Evolutionary conservation across 345 rosid genomes (phyloP).

Genomic region (Excoecaria agallocha): DNA sequence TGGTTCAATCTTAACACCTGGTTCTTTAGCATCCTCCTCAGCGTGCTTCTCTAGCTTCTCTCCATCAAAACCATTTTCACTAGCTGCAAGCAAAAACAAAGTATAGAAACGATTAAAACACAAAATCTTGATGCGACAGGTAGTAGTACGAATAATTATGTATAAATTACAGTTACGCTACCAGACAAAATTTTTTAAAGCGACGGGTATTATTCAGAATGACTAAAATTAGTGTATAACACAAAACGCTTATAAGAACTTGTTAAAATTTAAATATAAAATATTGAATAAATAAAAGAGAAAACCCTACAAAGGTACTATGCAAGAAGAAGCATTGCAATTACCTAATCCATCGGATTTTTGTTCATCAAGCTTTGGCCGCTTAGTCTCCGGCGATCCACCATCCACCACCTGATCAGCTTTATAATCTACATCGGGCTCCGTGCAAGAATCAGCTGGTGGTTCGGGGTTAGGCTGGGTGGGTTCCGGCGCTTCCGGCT

Average conservation of each 20-base stretch:
- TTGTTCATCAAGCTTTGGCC: slow-evolving; percentile 47
- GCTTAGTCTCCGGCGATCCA: slow-evolving; percentile 48
- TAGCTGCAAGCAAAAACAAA: slow-evolving; percentile 26
- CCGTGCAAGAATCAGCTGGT: slow-evolving; percentile 7
- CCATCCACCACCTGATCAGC: slow-evolving; percentile 24
- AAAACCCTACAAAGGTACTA: neutral
- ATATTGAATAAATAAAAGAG: neutral
- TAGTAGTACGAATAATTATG: neutral
- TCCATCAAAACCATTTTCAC: slow-evolving; percentile 42
- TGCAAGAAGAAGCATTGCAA: neutral
- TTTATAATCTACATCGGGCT: slow-evolving; percentile 17
- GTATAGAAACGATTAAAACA: neutral
- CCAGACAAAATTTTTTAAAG: too few relatives aligned
- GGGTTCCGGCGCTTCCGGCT: slow-evolving; percentile 23
- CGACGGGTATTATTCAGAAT: too few relatives aligned
- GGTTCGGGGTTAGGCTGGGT: slow-evolving; percentile 1
- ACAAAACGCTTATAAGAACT: neutral
- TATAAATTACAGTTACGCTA: too few relatives aligned
- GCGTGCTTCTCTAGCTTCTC: slow-evolving; percentile 27
- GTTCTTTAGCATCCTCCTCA: slow-evolving; percentile 17
- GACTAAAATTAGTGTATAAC: too few relatives aligned
- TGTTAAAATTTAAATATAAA: neutral
- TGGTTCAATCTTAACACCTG: neutral
- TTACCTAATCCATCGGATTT: slow-evolving; percentile 48
- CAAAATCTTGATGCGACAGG: neutral